Conservation (phyloP, 208 protist genomes). For the Acanthamoeba healyi region DNA sequence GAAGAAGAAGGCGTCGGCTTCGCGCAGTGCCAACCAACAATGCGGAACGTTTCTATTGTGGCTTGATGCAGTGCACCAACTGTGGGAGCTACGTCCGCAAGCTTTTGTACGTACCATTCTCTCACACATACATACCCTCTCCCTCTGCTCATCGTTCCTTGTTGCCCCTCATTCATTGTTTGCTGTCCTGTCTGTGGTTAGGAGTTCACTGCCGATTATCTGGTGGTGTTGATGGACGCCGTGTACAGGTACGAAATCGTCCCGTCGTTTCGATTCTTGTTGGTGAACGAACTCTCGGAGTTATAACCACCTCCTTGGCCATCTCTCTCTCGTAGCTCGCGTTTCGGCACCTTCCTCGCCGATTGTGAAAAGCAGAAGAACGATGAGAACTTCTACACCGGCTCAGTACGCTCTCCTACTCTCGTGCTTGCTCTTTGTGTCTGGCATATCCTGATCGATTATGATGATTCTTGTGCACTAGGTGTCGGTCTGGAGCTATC, state of each 20-base stretch:
- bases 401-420: not conserved
- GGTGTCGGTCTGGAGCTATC: conserved; percentile 30
- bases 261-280: not conserved
- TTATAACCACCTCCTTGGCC: not conserved
- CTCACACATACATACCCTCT: not conserved
- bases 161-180: too few relatives aligned
- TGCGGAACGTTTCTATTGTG: conserved; percentile 10
- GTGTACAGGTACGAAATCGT: not conserved
- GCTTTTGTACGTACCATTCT: not conserved
- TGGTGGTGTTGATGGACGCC: conserved; percentile 14
- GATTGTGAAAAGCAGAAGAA: conserved; percentile 6
- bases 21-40: not conserved
- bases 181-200: not conserved
- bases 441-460: not conserved
- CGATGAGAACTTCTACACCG: conserved; percentile 20
- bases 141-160: not conserved
- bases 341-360: not conserved
- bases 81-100: conserved; percentile 12
- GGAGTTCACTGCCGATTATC: conserved; percentile 47
- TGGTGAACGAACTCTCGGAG: too few relatives aligned
- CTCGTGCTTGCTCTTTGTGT: not conserved
- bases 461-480: not conserved
- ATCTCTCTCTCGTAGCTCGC: not conserved
- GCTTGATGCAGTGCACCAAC: not conserved
- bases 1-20: conserved; percentile 15